These are phyloP conservation scores for Citrus glauca DNA, from an alignment of 345 rosid species.

Conservation along the genomic window DNA sequence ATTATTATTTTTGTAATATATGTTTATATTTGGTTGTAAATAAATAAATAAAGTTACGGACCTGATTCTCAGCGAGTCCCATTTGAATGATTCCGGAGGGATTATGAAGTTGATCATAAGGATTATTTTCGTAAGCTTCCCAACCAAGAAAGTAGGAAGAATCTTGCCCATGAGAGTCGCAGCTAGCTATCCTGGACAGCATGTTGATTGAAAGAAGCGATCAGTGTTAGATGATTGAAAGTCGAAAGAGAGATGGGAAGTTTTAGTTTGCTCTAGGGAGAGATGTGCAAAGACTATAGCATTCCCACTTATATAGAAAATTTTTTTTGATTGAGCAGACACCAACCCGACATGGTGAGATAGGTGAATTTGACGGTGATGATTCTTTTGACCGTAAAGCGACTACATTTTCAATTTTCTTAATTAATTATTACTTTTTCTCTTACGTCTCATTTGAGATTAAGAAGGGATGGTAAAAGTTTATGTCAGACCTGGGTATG, in stretches of 20 bases:
- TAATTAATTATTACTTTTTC: neutral
- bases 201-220: conserved; percentile 10
- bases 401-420: neutral
- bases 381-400: conserved; percentile 28
- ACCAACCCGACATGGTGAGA: conserved; percentile 20
- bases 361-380: conserved; percentile 32
- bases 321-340: neutral
- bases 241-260: neutral
- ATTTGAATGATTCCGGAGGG: conserved; percentile 81
- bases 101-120: conserved; percentile 51
- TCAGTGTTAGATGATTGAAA: neutral
- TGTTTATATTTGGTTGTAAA: no score
- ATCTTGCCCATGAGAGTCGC: conserved; percentile 71
- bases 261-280: neutral
- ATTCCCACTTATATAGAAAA: conserved; percentile 1
- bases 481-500: no score
- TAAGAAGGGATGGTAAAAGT: no score
- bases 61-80: conserved; percentile 98
- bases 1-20: neutral
- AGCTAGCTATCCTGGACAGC: conserved; percentile 66
- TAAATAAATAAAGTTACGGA: conserved; percentile 7
- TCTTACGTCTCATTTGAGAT: no score
- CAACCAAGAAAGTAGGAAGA: conserved; percentile 85
- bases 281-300: neutral
- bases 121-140: conserved; percentile 70